Evolutionary conservation across 805 yeast species (phyloP), one percentile per base, ranked within the genome.

Genomic region (Candida multigemmis): DNA sequence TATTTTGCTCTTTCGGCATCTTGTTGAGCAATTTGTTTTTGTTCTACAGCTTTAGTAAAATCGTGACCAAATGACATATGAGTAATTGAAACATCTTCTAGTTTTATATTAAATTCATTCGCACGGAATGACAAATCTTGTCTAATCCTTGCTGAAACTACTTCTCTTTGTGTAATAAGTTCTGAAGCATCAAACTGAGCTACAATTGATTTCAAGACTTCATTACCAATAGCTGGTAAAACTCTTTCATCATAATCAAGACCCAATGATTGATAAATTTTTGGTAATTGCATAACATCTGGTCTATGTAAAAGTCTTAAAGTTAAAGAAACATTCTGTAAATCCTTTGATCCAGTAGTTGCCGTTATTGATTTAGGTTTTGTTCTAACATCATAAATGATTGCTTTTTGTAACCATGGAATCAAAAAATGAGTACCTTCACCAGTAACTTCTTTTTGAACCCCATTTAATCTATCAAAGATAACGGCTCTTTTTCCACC

Each of bases 1-100:
- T 74, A 91, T 48, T 80, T 81, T 33, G 97, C 96, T 41, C 98
- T 73, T 65, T 91, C 97, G 14, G 98, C 97, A 51, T 91, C 98
- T 60, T 91, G 98, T 63, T 91, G 98, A 17, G 98, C 98, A 59
- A 91, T 93, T 60, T 91, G 97, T 55, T 91, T 91, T 62, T 84
- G 94, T 62, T 91, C 98, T 34, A 91, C 98, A 18, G 98, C 97
- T 57, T 83, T 87, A 29, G 98, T 91, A 65, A 91, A 91, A 51
- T 91, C 98, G 38, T 70, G 72, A 28, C 98, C 97, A 54, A 91
- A 91, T 1, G 96, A 84, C 84, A 91, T 78, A 59, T 91, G 98
- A 10, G 98, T 91, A 41, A 91, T 91, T 14, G 96, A 83, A 28
- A 91, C 98, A 58, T 91, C 98, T 57, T 91, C 98, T 41, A 91